A percentile compares a stretch with the other conserved stretches of the same genome.
Conservation (phyloP, 2,329 filamentous ascomycete species). For the Diplodia corticola region DNA sequence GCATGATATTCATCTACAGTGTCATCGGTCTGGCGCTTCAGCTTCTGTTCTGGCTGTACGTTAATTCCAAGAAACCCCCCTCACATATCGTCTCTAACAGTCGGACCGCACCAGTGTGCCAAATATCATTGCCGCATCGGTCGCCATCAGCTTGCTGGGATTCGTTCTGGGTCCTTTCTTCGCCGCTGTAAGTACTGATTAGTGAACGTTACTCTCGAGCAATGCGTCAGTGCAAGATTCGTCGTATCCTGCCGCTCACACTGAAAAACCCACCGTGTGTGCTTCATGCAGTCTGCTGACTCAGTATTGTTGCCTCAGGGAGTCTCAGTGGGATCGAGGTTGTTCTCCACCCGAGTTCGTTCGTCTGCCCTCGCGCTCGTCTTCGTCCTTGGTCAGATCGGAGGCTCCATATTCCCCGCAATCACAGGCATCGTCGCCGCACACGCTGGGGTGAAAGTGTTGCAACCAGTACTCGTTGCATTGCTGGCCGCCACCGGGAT, state of each 20-base stretch:
- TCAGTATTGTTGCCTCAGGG: slow-evolving; percentile 39
- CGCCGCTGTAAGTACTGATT: slow-evolving; percentile 47
- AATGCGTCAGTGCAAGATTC: background rate
- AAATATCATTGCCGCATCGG: slow-evolving; percentile 52
- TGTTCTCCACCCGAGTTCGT: slow-evolving; percentile 52
- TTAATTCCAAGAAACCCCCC: background rate
- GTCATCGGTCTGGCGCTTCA: slow-evolving; percentile 56
- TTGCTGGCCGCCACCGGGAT: background rate
- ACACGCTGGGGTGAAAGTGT: background rate
- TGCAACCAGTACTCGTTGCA: background rate
- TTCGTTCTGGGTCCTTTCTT: slow-evolving; percentile 62
- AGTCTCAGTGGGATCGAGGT: slow-evolving; percentile 55
- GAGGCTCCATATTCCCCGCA: slow-evolving; percentile 57
- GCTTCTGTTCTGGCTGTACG: slow-evolving; percentile 59
- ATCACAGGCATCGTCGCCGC: slow-evolving; percentile 55
- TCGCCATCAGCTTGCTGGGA: slow-evolving; percentile 56
- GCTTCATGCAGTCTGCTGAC: background rate
- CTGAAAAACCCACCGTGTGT: background rate
- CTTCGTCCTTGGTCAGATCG: slow-evolving; percentile 59
- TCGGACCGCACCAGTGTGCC: slow-evolving; percentile 32
- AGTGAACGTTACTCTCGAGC: background rate
- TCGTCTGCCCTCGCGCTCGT: slow-evolving; percentile 55
- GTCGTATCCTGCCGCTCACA: background rate
- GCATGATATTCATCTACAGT: slow-evolving; percentile 59
- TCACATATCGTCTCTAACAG: slow-evolving; percentile 1